Base-by-base conservation (phyloP, 768 basidiomycete species). In the Termitomyces heimii region DNA sequence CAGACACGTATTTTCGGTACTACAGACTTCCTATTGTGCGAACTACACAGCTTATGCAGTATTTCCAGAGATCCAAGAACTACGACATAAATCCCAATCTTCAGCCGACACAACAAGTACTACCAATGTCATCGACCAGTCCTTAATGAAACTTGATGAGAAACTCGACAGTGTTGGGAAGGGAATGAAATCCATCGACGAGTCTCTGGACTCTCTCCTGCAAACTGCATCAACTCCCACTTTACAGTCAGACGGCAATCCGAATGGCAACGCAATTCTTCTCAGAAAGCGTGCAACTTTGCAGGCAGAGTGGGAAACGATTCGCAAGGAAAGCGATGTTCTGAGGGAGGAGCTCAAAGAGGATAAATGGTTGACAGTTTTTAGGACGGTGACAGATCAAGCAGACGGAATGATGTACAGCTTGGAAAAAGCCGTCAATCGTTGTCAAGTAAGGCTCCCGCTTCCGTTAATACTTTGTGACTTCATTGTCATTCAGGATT, bases 331-430 rank as follows among this genome's bases (percentile, higher is more conserved):
- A 64, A 89, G 87, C 54, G 86, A 89, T 44, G 83, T 87, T 28
- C 72, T 98, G 57, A 79, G 88, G 60, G 93, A 95, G 65, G 97
- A 99, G 71, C 77, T 98, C 61, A 94, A 92, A 73, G 96, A 98
- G 71, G 96, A 98, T 72, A 95, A 95, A 65, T 97, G 93, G 92
- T 79, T 98, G 64, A 89, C 89, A 12, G 92, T 98, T 22, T 98
- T 98, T 72, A 82, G 94, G 62, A 95, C 92, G 5, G 91, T 94
- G 56, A 86, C 92, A 43, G 89, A 94, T 66, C 95, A 98, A 70
- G 95, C 96, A 43, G 92, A 94, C 68, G 93, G 92, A 26, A 97
- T 98, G 96, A 96, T 98, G 93, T 84, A 84, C 29, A 92, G 91
- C 66, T 73, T 99, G 63, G 92, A 98, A 74, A 98, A 96, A 70